phyloP scores from a whole-genome alignment of 1,284 basidiomycete species.

The Pseudomicrostroma phylloplanum region DNA sequence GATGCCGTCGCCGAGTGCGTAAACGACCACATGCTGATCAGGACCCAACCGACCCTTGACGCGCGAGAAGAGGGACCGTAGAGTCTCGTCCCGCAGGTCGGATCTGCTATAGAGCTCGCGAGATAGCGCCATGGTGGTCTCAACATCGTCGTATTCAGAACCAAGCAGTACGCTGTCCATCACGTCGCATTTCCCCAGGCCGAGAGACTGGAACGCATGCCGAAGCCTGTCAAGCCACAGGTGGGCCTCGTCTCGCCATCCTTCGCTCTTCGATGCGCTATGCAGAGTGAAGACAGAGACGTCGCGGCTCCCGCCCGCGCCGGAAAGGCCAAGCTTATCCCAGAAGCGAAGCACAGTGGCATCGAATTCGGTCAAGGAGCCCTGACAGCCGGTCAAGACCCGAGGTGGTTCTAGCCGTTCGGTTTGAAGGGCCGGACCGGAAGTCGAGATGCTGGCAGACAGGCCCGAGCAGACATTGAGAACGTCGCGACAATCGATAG shows the following conservation, averaged over 20 bases:
- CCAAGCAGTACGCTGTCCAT: conserved; percentile 5
- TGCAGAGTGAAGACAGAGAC: conserved; percentile 31
- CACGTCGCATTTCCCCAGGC: conserved; percentile 25
- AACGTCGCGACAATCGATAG: background rate
- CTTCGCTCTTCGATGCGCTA: conserved; percentile 17
- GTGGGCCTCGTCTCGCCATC: conserved; percentile 25
- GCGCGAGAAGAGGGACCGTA: conserved; percentile 13
- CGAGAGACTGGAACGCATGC: conserved; percentile 21
- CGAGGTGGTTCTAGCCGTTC: conserved; percentile 28
- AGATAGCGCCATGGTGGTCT: background rate
- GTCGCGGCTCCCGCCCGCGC: conserved; percentile 32
- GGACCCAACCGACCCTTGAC: conserved; percentile 2
- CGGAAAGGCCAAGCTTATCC: conserved; percentile 39
- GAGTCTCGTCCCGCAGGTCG: conserved; percentile 16
- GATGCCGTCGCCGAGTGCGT: conserved; percentile 6
- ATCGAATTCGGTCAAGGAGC: conserved; percentile 23
- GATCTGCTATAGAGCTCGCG: conserved; percentile 3
- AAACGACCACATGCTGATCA: conserved; percentile 12
- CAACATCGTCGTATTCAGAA: conserved; percentile 4
- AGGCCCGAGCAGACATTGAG: background rate
- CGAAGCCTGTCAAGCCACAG: conserved; percentile 29
- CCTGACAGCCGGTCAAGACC: conserved; percentile 33
- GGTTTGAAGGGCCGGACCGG: background rate
- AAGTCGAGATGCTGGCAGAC: background rate
- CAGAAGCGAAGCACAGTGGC: conserved; percentile 36